Evolutionary conservation across 2,329 filamentous ascomycete genomes (phyloP).

Genomic region (Fusarium tupiense): DNA sequence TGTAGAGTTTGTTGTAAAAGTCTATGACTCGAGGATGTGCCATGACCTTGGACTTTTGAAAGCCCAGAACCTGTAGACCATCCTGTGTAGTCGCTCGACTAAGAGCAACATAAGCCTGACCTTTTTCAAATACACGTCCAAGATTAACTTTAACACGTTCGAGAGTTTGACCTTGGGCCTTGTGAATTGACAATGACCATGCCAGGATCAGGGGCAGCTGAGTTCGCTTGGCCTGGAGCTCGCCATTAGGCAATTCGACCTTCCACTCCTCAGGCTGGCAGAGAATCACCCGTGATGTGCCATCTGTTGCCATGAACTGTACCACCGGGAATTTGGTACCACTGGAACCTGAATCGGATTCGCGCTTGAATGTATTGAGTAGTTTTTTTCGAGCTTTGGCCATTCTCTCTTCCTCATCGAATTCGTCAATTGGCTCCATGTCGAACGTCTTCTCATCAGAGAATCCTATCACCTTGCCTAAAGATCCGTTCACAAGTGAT

Average conservation of each 20-base stretch:
- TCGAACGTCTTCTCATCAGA: constrained; percentile 53
- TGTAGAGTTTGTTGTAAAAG: constrained; percentile 87
- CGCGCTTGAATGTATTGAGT: constrained; percentile 56
- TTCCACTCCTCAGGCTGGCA: constrained; percentile 94
- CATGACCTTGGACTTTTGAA: constrained; percentile 92
- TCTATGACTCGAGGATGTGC: constrained; percentile 86
- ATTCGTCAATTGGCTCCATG: constrained; percentile 53
- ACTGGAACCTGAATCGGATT: constrained; percentile 56
- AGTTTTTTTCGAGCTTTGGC: constrained; percentile 66
- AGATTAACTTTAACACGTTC: constrained; percentile 95
- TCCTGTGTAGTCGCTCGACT: constrained; percentile 90
- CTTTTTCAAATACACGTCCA: constrained; percentile 93
- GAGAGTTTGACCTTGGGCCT: constrained; percentile 94
- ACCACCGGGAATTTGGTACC: constrained; percentile 81
- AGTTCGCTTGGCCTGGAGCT: constrained; percentile 86
- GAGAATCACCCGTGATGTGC: constrained; percentile 71
- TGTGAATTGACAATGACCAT: constrained; percentile 98
- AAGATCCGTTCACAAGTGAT: constrained; percentile 89
- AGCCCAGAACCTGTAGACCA: constrained; percentile 87
- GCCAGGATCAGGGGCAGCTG: constrained; percentile 91
- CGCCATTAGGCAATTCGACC: constrained; percentile 93
- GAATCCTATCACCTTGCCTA: constrained; percentile 77
- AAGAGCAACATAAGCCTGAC: constrained; percentile 95
- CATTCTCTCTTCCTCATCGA: constrained; percentile 53
- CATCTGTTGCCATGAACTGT: constrained; percentile 81